Evolutionary conservation across 805 yeast genomes (phyloP).

Genomic region (Candida nemodendra): DNA sequence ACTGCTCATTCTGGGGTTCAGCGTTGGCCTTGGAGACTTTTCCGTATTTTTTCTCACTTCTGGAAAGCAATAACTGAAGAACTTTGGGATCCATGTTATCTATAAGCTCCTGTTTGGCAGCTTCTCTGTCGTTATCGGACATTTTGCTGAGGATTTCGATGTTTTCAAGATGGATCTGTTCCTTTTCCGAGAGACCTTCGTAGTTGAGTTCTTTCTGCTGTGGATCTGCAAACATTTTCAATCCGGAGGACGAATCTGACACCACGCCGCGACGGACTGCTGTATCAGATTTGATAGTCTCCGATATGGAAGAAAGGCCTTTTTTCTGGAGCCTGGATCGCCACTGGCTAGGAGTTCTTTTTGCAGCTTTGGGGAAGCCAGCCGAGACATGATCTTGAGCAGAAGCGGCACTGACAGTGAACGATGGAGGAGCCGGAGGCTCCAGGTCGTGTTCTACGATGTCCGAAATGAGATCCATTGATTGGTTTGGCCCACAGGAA

Average conservation of each 20-base stretch:
- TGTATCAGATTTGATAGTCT: conserved; percentile 11
- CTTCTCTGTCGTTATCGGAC: conserved; percentile 62
- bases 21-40: conserved; percentile 15
- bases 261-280: conserved; percentile 1
- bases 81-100: conserved; percentile 68
- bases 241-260: conserved; percentile 6
- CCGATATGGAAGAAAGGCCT: conserved; percentile 30
- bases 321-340: conserved; percentile 40
- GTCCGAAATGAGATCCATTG: conserved; percentile 70
- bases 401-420: conserved; percentile 2
- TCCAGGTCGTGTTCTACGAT: conserved; percentile 60
- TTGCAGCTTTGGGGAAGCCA: conserved; percentile 39
- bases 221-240: conserved; percentile 14
- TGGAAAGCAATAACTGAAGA: conserved; percentile 53
- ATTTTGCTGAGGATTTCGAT: conserved; percentile 56
- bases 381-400: conserved; percentile 1
- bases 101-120: conserved; percentile 65
- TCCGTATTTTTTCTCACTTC: conserved; percentile 51
- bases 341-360: conserved; percentile 49
- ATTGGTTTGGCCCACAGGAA: too few relatives aligned
- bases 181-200: conserved; percentile 54
- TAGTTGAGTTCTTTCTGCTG: conserved; percentile 15
- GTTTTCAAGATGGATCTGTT: conserved; percentile 76
- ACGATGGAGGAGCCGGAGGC: conserved; percentile 30
- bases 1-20: conserved; percentile 28